Evolutionary conservation across 306 rosid genomes (phyloP), one percentile per base, ranked within the genome.

Genomic region (Gastrolobium villosum): DNA sequence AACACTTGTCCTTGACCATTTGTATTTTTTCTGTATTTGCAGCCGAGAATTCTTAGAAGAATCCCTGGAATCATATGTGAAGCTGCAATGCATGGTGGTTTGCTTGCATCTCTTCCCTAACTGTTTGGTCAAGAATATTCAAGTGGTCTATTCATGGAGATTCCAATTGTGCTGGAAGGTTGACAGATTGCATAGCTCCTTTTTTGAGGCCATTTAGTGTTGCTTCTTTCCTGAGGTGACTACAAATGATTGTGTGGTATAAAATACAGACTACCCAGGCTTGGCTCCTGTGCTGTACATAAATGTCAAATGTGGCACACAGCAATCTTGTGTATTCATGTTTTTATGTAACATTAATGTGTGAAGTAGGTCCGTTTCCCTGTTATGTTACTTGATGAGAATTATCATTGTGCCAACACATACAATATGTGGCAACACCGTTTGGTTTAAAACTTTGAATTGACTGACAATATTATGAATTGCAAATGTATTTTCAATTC

Each of bases 251-350:
- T 84, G 78, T 87, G 79, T 79, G 77, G 78, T 86, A 79, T 83
- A 55, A 81, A 79, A 81, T 86, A 79, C 85, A 75, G 89, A 83
- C 92, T 79, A 53, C 79, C 66, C 81, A 75, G 87, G 87, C 87
- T 79, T 80, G 86, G 88, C 82, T 86, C 85, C 84, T 77, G 86
- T 82, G 81, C 81, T 95, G 96, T 95, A 88, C 90, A 89, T 95
- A 91, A 86, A 69, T 76, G 78, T 83, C 88, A 78, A 87, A 83
- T 82, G 86, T 83, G 88, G 85, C 85, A 74, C 81, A 80, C 75
- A 54, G 81, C 78, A 79, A 85, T 84, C 82, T 80, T 86, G 84
- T 90, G 87, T 92, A 88, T 84, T 84, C 50, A 65, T 70, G 81
- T 70, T 87, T 85, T 85, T 71, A 59, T 87, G 95, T 90, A 88